Percentiles rank a stretch among this genome's conserved stretches.
Evolutionary conservation across 306 rosid genomes (phyloP).

Genomic region (Fagus sylvatica): DNA sequence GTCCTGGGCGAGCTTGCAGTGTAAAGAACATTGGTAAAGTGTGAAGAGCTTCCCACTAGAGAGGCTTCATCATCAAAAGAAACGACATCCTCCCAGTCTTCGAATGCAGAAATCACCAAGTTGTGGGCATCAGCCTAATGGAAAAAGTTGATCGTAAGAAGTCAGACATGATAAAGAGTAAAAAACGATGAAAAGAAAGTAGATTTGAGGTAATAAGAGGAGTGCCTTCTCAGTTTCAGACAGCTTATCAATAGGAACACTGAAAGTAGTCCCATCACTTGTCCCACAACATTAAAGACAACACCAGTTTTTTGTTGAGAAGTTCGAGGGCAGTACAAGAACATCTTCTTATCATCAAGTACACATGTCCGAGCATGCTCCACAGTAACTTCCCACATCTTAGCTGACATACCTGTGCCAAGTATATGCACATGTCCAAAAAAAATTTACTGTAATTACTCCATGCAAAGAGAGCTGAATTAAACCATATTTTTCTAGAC

Average conservation of each 20-base stretch:
- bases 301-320: constrained; percentile 67
- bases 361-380: constrained; percentile 91
- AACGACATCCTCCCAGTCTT: constrained; percentile 50
- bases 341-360: constrained; percentile 56
- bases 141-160: constrained; percentile 15
- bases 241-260: constrained; percentile 68
- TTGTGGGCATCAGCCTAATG: constrained; percentile 73
- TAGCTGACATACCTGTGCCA: constrained; percentile 95
- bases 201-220: constrained; percentile 23
- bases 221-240: constrained; percentile 82
- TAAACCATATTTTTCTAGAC: not conserved
- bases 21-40: constrained; percentile 37
- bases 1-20: constrained; percentile 55
- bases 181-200: not conserved
- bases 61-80: constrained; percentile 63
- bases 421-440: constrained; percentile 60
- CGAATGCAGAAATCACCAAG: constrained; percentile 60
- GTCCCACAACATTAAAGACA: constrained; percentile 83
- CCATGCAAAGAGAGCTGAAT: not conserved
- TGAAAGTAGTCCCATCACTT: constrained; percentile 65
- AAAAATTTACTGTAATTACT: constrained; percentile 21
- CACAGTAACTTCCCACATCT: constrained; percentile 95
- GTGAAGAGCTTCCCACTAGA: constrained; percentile 49
- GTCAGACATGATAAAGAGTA: constrained; percentile 21
- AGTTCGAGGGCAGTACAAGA: constrained; percentile 46